phyloP scores from a whole-genome alignment of 495 filamentous ascomycete species.

The Xylaria cubensis region DNA sequence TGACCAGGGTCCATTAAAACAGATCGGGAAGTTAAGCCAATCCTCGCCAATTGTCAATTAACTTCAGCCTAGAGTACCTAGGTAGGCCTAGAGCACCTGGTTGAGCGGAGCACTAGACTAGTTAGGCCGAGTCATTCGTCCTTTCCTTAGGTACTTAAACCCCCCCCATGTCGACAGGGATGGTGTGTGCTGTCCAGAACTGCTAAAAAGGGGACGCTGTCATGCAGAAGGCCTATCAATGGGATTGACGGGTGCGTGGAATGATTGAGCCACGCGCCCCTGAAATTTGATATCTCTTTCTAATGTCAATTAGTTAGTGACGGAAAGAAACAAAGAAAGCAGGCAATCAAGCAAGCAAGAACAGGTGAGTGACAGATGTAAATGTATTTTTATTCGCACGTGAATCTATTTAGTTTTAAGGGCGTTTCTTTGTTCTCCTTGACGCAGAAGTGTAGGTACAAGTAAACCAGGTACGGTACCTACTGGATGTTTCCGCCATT shows the following conservation, averaged over 20 bases:
- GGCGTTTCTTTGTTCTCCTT: slow-evolving; percentile 1
- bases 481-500: no score
- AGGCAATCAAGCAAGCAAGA: background rate
- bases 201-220: slow-evolving; percentile 21
- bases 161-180: slow-evolving; percentile 16
- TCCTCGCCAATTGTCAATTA: slow-evolving; percentile 16
- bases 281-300: slow-evolving; percentile 1
- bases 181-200: slow-evolving; percentile 19
- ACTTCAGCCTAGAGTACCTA: background rate
- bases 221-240: slow-evolving; percentile 12
- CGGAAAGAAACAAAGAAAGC: background rate
- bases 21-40: slow-evolving; percentile 21
- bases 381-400: background rate
- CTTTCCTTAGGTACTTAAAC: background rate
- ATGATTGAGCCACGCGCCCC: slow-evolving; percentile 21
- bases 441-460: background rate
- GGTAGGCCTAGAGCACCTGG: slow-evolving; percentile 10
- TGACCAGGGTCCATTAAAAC: background rate
- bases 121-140: slow-evolving; percentile 10
- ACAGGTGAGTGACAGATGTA: background rate
- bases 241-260: slow-evolving; percentile 11
- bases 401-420: background rate
- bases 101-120: background rate
- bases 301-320: background rate
- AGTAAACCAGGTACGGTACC: no score